These are phyloP conservation scores for Alisma plantagoaquatica DNA, from an alignment of 106 monocot species.

Conservation along the genomic window DNA sequence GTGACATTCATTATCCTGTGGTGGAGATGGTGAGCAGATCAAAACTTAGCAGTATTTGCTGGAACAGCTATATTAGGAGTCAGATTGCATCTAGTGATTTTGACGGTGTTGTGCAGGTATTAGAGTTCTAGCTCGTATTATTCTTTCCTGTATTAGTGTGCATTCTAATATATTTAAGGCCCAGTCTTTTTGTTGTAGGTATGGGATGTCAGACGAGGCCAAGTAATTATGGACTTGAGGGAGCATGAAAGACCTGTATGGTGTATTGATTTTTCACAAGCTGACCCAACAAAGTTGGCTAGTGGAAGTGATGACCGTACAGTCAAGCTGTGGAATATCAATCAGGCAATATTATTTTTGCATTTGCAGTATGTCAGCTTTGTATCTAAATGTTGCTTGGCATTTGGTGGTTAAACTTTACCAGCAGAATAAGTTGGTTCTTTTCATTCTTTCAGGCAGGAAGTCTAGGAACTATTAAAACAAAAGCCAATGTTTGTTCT, in stretches of 20 bases:
- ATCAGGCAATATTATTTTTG: conserved; percentile 93
- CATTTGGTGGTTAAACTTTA: background rate
- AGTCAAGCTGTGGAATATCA: conserved; percentile 94
- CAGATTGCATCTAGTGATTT: conserved; percentile 89
- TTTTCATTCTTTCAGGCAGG: conserved; percentile 35
- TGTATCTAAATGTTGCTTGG: conserved; percentile 27
- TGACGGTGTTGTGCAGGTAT: conserved; percentile 79
- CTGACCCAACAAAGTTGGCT: conserved; percentile 73
- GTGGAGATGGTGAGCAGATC: conserved; percentile 58
- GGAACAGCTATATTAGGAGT: conserved; percentile 81
- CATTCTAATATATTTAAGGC: background rate
- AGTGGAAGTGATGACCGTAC: conserved; percentile 87
- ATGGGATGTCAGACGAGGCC: conserved; percentile 69
- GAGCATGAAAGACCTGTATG: conserved; percentile 87
- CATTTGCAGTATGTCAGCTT: conserved; percentile 72
- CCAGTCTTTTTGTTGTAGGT: conserved; percentile 28
- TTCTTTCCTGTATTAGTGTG: background rate
- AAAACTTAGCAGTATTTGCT: conserved; percentile 69
- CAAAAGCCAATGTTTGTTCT: conserved; percentile 79
- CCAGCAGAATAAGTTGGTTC: background rate
- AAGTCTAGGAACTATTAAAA: conserved; percentile 65
- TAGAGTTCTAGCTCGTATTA: background rate
- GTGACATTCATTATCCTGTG: conserved; percentile 73
- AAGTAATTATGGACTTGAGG: conserved; percentile 54
- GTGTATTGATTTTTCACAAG: conserved; percentile 69